Evolutionary conservation across 2,329 filamentous ascomycete genomes (phyloP).

Genomic region (Raffaelea albimanens): DNA sequence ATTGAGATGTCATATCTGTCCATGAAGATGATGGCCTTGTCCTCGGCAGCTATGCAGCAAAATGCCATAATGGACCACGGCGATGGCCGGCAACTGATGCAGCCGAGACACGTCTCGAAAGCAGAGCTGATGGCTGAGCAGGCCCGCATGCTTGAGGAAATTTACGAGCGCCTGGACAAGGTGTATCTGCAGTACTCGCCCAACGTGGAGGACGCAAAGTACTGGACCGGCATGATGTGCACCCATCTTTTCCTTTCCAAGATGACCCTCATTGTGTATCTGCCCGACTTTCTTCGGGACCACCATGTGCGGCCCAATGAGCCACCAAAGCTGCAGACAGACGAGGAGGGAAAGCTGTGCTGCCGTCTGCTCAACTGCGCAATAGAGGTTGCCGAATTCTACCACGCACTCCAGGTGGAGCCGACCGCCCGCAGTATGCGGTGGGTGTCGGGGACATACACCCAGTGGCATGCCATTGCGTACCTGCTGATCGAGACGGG

Average conservation of each 20-base stretch:
- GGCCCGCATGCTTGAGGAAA: constrained; percentile 30
- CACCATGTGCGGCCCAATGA: constrained; percentile 3
- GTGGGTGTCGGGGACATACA: constrained; percentile 50
- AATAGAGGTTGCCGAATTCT: constrained; percentile 46
- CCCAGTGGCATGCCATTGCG: constrained; percentile 48
- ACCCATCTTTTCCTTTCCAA: constrained; percentile 66
- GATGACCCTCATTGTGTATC: constrained; percentile 68
- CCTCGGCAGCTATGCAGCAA: neutral
- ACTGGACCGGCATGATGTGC: constrained; percentile 26
- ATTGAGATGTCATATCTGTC: constrained; percentile 25
- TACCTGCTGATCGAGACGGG: constrained; percentile 44
- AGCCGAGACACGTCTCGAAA: constrained; percentile 5
- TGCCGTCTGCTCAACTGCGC: constrained; percentile 37
- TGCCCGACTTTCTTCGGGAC: constrained; percentile 50
- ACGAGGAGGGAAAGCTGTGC: constrained; percentile 23
- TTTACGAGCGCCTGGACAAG: constrained; percentile 32
- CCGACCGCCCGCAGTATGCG: constrained; percentile 38
- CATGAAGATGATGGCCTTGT: constrained; percentile 25
- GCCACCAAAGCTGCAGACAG: constrained; percentile 17
- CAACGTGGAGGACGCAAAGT: constrained; percentile 20
- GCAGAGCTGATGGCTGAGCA: constrained; percentile 29
- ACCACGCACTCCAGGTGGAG: constrained; percentile 41
- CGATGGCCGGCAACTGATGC: neutral
- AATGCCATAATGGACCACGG: neutral
- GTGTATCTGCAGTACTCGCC: constrained; percentile 30